Conservation (phyloP, 2,329 filamentous ascomycete species). For the Apiospora malaysiana region DNA sequence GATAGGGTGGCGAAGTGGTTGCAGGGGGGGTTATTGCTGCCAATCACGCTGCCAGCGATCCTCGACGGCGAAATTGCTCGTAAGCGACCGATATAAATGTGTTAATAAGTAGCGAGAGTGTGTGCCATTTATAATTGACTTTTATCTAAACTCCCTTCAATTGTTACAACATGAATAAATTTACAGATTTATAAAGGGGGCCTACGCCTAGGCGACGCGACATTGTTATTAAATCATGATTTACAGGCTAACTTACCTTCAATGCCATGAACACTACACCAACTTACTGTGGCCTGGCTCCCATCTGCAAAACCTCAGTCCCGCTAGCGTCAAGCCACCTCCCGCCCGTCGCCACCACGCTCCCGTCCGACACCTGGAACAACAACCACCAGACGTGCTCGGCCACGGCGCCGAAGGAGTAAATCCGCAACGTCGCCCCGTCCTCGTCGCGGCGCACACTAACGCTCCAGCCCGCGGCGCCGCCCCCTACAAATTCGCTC, state of each 20-base stretch:
- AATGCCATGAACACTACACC: neutral
- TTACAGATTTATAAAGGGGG: neutral
- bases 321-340: neutral
- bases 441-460: neutral
- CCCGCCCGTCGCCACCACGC: neutral
- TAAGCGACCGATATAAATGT: too few relatives aligned
- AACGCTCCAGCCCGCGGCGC: neutral
- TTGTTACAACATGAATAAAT: too few relatives aligned
- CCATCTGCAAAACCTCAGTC: neutral
- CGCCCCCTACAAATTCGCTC: neutral
- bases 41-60: too few relatives aligned
- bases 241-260: neutral
- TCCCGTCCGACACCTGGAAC: neutral
- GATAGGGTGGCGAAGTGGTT: too few relatives aligned
- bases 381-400: constrained; percentile 9
- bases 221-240: neutral
- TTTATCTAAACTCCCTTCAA: too few relatives aligned
- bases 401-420: neutral
- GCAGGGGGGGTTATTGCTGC: too few relatives aligned
- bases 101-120: too few relatives aligned
- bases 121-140: too few relatives aligned
- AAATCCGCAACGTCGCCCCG: neutral
- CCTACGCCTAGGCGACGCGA: too few relatives aligned
- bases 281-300: neutral
- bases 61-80: too few relatives aligned